These are phyloP conservation scores for Colletotrichum theobromicola DNA, from an alignment of 2,329 filamentous ascomycete species.

Conservation along the genomic window DNA sequence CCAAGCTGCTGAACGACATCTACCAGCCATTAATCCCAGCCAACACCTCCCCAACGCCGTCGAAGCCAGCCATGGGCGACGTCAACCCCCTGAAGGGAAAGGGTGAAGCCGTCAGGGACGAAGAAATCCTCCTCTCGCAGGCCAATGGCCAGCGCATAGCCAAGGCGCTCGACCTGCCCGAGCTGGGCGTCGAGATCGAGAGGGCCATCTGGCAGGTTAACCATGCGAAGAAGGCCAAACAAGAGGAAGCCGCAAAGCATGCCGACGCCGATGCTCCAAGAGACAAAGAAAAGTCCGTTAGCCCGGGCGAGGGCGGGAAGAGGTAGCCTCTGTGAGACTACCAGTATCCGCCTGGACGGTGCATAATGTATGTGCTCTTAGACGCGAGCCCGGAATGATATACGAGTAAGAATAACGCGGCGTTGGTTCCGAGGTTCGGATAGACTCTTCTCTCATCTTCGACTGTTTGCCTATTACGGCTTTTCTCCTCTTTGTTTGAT, in stretches of 20 bases:
- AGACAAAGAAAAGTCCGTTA: conserved; percentile 21
- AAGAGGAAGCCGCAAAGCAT: conserved; percentile 28
- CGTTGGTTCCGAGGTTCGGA: not conserved
- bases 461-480: not conserved
- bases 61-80: not conserved
- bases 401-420: not conserved
- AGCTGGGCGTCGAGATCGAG: conserved; percentile 75
- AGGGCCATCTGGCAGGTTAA: conserved; percentile 78
- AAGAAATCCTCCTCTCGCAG: conserved; percentile 50
- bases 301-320: conserved; percentile 15
- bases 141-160: conserved; percentile 63
- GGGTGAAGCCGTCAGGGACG: conserved; percentile 27
- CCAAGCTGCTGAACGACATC: conserved; percentile 72
- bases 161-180: conserved; percentile 68
- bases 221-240: conserved; percentile 46
- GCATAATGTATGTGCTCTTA: conserved; percentile 10
- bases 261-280: conserved; percentile 19
- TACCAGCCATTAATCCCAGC: conserved; percentile 59
- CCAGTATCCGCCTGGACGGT: not conserved
- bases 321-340: conserved; percentile 6
- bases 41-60: conserved; percentile 38
- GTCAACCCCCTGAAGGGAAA: conserved; percentile 27
- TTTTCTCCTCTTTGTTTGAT: not conserved
- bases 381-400: conserved; percentile 6
- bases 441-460: conserved; percentile 18